A percentile compares a stretch with the other conserved stretches of the same genome.
Conservation (phyloP, 345 rosid genomes). For the Eucalyptus curtisii region DNA sequence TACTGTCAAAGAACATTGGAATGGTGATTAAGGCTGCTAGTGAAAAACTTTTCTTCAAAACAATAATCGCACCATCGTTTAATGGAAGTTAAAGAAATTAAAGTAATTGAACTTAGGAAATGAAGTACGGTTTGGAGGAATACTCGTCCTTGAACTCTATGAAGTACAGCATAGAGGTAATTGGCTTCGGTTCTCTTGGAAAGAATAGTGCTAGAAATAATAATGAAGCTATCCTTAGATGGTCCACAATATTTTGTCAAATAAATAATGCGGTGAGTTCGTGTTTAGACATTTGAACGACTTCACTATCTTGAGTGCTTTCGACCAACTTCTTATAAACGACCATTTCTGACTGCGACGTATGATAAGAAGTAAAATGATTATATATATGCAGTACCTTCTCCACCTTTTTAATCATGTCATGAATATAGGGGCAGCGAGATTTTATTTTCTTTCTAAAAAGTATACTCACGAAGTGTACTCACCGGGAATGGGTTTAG, state of each 20-base stretch:
- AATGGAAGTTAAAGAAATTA: neutral
- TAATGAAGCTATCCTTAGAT: neutral
- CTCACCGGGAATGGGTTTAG: constrained; percentile 51
- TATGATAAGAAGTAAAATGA: neutral
- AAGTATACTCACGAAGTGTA: neutral
- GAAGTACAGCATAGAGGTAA: neutral
- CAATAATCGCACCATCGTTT: neutral
- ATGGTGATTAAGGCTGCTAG: neutral
- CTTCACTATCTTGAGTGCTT: neutral
- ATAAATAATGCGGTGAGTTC: neutral
- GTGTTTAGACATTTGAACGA: neutral
- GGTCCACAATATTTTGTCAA: neutral
- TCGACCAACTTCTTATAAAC: neutral
- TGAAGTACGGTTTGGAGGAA: neutral
- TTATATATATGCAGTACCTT: neutral
- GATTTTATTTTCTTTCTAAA: neutral
- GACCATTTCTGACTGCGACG: neutral
- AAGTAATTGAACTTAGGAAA: neutral
- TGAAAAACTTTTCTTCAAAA: neutral
- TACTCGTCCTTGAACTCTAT: neutral
- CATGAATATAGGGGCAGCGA: neutral
- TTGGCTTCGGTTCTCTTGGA: neutral
- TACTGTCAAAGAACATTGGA: neutral
- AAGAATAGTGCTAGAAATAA: neutral
- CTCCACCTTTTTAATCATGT: neutral